phyloP scores from a whole-genome alignment of 306 rosid species.

The Cicer arietinum region DNA sequence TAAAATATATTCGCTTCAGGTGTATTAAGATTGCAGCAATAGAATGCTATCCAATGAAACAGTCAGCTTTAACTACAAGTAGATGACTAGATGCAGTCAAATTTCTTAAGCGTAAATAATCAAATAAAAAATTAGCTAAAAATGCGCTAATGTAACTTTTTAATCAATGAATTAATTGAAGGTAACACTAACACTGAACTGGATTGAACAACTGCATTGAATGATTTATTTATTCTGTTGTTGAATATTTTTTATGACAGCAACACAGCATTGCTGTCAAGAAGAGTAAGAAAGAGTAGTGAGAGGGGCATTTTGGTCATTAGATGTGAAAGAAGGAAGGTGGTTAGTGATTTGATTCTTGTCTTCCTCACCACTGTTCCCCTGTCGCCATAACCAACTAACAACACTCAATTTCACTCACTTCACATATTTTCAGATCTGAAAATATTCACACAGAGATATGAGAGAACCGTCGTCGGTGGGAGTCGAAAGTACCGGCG shows the following conservation, averaged over 20 bases:
- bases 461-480: constrained; percentile 62
- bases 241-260: too few species aligned
- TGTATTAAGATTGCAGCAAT: constrained; percentile 2
- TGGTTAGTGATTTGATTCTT: constrained; percentile 60
- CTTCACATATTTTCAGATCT: constrained; percentile 39
- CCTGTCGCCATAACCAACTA: constrained; percentile 41
- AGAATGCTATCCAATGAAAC: background rate
- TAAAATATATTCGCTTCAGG: background rate
- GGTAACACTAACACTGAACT: background rate
- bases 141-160: background rate
- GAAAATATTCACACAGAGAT: constrained; percentile 7
- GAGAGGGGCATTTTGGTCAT: constrained; percentile 43
- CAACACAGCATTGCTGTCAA: background rate
- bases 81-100: background rate
- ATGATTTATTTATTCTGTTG: too few species aligned
- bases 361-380: constrained; percentile 58
- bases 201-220: too few species aligned
- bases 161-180: background rate
- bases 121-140: background rate
- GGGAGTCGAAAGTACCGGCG: constrained; percentile 55
- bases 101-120: background rate
- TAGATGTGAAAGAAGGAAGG: background rate
- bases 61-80: background rate
- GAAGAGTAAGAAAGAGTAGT: background rate
- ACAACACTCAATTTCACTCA: constrained; percentile 24